Evolutionary conservation across 2,329 filamentous ascomycete species (phyloP), one percentile per base, ranked within the genome.

Genomic region (Lasiodiplodia gonubiensis): DNA sequence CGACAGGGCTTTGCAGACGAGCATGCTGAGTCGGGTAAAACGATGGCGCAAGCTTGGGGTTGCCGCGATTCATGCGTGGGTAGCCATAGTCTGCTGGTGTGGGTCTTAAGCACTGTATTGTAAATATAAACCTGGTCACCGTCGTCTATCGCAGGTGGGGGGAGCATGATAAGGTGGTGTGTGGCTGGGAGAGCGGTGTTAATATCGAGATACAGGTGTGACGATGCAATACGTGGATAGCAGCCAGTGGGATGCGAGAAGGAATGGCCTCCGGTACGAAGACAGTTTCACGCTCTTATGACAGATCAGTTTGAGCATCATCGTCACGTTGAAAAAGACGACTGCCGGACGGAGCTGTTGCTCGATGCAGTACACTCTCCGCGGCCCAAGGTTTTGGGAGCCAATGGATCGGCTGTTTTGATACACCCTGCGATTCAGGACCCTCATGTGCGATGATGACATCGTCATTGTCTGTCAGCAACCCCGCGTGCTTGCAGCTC

Each of bases 391-490:
- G 59, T 52, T 52, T 63, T 27, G 35, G 27, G 4, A 16, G n/a
- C 59, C 46, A n/a, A 18, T 39, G 25, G 18, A 14, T 35, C 30
- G 42, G 59, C 42, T 23, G 30, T 35, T 30, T 63, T 63, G 59
- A 63, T 46, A 30, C 59, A 18, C 8, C 18, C 23, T 12, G 30
- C 59, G 59, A 63, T 30, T 63, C 59, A 63, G 59, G 42, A 14
- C n/a, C 25, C 42, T 37, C 42, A 63, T 63, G 59, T 46, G 42
- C 30, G 59, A 63, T 63, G 59, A 63, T 63, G 59, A 63, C 46
- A 51, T 63, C 42, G 39, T 16, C 12, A 25, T 42, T 30, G 46
- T 51, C 59, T 33, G 59, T 61, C 57, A 49, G 57, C 57, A 12
- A 27, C 35, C 8, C 21, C 54, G n/a, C 35, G 30, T 33, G 54